Evolutionary conservation across 176 grass and related monocot genomes (phyloP), one percentile per base, ranked within the genome.

Genomic region (Eragrostis curvula): DNA sequence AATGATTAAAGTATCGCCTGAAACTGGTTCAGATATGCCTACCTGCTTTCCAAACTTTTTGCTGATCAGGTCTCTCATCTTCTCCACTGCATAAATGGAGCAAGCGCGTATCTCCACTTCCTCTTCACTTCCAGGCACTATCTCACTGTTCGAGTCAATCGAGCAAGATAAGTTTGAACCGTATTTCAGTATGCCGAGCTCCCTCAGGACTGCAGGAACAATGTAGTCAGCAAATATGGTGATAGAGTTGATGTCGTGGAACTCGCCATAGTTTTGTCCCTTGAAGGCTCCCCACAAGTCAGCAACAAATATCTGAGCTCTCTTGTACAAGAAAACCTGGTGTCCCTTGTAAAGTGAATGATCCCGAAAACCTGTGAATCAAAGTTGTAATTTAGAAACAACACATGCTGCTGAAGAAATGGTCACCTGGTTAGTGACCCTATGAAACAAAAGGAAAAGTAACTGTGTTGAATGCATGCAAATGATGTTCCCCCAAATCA

Each of bases 161-260:
- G 83, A 93, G 67, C 67, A 90, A 45, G 88, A 91, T 65, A 99
- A 65, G 52, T 68, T 84, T 3, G 73, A 88, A 48, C 89, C 94
- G 27, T 99, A 99, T 77, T 96, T 99, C 73, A 99, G 86, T 48
- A 99, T 84, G 66, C 87, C 90, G 79, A 96, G 86, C 73, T 99
- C 86, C 70, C 93, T 93, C 77, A 96, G 87, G 1, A 96, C 96
- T 9, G 91, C 93, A 66, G 96, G 91, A 47, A 96, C 79, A 47
- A 96, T 93, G 52, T 99, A 93, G 84, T 96, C 96, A 0, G 93
- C 96, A 83, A 99, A 96, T 84, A 99, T 99, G 39, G 93, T 99
- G 66, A 99, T 86, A 59, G 88, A 91, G 25, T 81, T 78, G 46
- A 96, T 88, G 80, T 96, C 91, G 5, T 90, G 5, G 69, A 99